Base-by-base conservation (phyloP, 2,329 filamentous ascomycete genomes). In the Parastagonospora nodorum region DNA sequence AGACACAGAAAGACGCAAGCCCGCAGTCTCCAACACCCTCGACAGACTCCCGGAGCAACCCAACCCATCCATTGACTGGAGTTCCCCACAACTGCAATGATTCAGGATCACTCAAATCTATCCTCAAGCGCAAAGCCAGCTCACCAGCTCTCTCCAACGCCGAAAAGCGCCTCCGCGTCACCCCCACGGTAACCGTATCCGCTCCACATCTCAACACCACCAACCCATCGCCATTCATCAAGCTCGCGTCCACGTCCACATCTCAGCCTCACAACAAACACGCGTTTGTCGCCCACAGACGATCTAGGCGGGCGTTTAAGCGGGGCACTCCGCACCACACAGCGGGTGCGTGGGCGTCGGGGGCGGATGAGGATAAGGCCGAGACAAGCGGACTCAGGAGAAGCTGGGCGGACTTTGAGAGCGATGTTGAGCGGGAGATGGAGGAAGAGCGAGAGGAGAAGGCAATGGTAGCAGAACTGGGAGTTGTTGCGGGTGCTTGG, bases 301-400 rank as follows among this genome's bases (percentile, higher is more conserved):
- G 57, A 30, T 32, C 15, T 8, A 46, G 35, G 27, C 12, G 28
- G n/a, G n/a, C 28, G 7, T 53, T 52, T 41, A 15, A 39, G 32
- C 52, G 53, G 3, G 19, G 12, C 4, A 24, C 36, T 8, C 1
- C 24, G 6, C 2, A 5, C 9, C 58, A 61, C 30, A 15, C 19
- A 9, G 50, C 53, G 1, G 58, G 58, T 5, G 35, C 12, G 6
- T 61, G 55, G 58, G 48, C 55, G 10, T 59, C 58, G 0, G 15
- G 24, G 1, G 48, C 45, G 1, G 45, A 37, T 8, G 45, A 15
- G 6, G 27, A 46, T 14, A 61, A 59, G 30, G 45, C 47, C 10
- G 46, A 57, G 29, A 61, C 58, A 2, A 58, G 53, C 28, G 53
- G 50, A 10, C 47, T 35, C 27, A 31, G 35, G 12, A 16, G 42